Conservation (phyloP, 768 basidiomycete species). For the Boletus subparvulus region DNA sequence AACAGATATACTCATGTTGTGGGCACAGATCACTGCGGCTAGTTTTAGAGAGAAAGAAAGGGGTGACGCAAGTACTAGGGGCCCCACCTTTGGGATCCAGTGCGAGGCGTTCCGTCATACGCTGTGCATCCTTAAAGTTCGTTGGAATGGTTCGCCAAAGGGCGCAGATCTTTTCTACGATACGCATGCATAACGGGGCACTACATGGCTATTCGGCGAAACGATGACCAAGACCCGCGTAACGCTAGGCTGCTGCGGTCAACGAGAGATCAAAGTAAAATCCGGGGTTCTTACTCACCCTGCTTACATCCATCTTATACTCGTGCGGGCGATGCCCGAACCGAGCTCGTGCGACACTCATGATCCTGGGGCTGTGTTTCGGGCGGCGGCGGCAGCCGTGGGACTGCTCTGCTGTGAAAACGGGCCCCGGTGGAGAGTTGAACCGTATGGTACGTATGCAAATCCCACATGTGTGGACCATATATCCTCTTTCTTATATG, state of each 20-base stretch:
- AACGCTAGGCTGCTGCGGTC: neutral
- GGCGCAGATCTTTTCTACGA: neutral
- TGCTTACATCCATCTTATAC: neutral
- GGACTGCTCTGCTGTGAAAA: neutral
- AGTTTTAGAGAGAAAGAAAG: neutral
- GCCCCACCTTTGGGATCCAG: neutral
- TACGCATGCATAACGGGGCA: too few species aligned
- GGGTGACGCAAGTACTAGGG: neutral
- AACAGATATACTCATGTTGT: neutral
- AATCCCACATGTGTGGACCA: neutral
- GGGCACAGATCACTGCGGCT: neutral
- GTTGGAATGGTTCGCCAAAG: neutral
- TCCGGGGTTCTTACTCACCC: neutral
- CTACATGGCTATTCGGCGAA: neutral
- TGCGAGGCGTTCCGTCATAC: neutral
- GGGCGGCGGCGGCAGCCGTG: neutral
- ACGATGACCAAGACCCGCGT: neutral
- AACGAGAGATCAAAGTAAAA: neutral
- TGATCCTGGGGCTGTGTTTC: neutral
- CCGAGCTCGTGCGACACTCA: too few species aligned
- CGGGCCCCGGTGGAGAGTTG: neutral
- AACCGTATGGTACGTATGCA: neutral
- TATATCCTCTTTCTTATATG: neutral
- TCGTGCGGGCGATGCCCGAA: neutral
- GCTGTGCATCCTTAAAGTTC: neutral